These are phyloP conservation scores for Raddia distichophylla DNA, from an alignment of 176 grass and related monocot genomes.

Conservation along the genomic window DNA sequence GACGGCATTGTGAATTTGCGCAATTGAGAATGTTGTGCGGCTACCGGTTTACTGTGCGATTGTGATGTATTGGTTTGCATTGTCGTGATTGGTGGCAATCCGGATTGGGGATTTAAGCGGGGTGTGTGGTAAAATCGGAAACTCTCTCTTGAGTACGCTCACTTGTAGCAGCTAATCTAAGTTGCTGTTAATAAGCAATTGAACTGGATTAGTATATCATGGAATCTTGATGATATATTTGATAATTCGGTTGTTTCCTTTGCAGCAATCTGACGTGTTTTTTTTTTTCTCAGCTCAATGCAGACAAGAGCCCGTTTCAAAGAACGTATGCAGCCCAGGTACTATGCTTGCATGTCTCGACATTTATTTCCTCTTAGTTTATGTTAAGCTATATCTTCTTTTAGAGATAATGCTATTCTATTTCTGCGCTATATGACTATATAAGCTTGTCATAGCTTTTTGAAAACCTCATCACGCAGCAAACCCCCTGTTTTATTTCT, in stretches of 20 bases:
- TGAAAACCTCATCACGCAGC: neutral
- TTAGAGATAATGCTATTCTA: neutral
- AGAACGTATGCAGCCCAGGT: constrained; percentile 94
- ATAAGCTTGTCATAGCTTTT: neutral
- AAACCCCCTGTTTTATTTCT: neutral
- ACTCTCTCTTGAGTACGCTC: neutral
- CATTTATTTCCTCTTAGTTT: neutral
- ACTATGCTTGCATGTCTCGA: constrained; percentile 13
- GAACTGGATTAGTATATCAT: constrained; percentile 15
- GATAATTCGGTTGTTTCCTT: neutral
- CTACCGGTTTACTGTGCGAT: neutral
- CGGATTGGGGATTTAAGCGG: neutral
- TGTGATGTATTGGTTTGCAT: constrained; percentile 8
- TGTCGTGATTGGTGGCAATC: neutral
- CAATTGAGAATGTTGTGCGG: neutral
- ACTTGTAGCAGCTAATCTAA: neutral
- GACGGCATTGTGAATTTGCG: constrained; percentile 30
- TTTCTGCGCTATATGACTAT: neutral
- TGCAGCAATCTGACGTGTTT: constrained; percentile 18
- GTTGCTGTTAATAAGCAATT: neutral
- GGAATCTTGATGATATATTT: neutral
- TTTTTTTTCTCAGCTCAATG: constrained; percentile 74
- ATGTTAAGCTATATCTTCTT: neutral
- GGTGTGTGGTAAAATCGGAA: neutral
- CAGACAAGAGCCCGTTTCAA: constrained; percentile 98